Conservation (phyloP, 1,139 yeast species). For the Yamadazyma trypodendri region DNA sequence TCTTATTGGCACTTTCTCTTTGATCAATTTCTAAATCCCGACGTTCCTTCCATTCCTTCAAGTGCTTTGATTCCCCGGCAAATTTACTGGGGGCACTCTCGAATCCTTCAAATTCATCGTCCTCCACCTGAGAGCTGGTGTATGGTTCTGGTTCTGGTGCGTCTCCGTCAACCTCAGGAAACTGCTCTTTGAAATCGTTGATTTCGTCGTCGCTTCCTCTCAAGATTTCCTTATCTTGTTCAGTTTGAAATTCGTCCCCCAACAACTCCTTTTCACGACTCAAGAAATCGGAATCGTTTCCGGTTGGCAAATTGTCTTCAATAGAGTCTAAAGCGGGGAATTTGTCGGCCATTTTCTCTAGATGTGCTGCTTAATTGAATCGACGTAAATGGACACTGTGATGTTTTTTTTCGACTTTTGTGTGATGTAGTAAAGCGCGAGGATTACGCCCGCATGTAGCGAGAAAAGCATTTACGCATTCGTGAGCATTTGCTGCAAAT, state of each 20-base stretch:
- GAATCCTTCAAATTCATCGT: slow-evolving; percentile 30
- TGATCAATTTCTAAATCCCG: slow-evolving; percentile 78
- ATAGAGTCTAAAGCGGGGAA: slow-evolving; percentile 77
- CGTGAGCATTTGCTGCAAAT: background rate
- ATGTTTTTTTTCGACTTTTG: background rate
- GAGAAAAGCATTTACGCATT: too few species aligned
- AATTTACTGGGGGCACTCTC: slow-evolving; percentile 14
- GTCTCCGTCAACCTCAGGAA: slow-evolving; percentile 55
- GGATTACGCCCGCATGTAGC: too few species aligned
- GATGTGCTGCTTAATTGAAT: background rate
- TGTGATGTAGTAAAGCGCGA: too few species aligned
- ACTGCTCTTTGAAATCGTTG: slow-evolving; percentile 64
- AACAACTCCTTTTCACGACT: slow-evolving; percentile 81
- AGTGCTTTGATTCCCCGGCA: slow-evolving; percentile 53
- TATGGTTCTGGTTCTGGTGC: slow-evolving; percentile 22
- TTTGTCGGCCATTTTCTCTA: slow-evolving; percentile 67
- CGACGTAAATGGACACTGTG: background rate
- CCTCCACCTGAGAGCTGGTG: slow-evolving; percentile 21
- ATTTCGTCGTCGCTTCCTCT: slow-evolving; percentile 59
- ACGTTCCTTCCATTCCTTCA: slow-evolving; percentile 81
- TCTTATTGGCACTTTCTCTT: slow-evolving; percentile 71
- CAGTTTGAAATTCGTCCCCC: slow-evolving; percentile 80
- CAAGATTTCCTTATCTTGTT: slow-evolving; percentile 56
- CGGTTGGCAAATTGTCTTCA: slow-evolving; percentile 34
- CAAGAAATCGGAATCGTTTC: slow-evolving; percentile 59